phyloP scores from a whole-genome alignment of 2,329 filamentous ascomycete species.

The Colletotrichum lupini region DNA sequence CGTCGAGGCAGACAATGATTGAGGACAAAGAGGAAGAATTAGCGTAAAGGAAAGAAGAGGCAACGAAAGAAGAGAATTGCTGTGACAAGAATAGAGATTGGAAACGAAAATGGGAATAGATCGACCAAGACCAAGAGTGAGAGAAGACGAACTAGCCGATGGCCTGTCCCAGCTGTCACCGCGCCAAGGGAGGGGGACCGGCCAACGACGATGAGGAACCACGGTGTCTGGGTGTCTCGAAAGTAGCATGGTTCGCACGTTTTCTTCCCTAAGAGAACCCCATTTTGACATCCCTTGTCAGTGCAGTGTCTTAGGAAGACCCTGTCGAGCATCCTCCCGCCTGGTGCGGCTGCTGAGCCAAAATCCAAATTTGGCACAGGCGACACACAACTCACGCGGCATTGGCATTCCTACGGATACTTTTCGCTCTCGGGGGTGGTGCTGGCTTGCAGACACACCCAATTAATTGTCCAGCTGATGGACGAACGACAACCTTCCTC shows the following conservation, averaged over 20 bases:
- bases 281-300: background rate
- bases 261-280: background rate
- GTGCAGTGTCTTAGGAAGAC: background rate
- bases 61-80: conserved; percentile 7
- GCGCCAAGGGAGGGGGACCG: conserved; percentile 15
- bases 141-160: conserved; percentile 24
- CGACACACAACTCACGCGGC: background rate
- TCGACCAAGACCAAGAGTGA: background rate
- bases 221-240: conserved; percentile 32
- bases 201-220: conserved; percentile 17
- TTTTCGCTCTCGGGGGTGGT: background rate
- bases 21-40: conserved; percentile 16
- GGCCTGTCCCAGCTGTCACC: conserved; percentile 24
- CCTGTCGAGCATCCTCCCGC: background rate
- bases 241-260: conserved; percentile 26
- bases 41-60: conserved; percentile 3
- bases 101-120: conserved; percentile 18
- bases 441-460: background rate
- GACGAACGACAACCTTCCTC: background rate
- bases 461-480: background rate
- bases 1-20: conserved; percentile 28
- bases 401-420: background rate
- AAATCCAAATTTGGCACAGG: conserved; percentile 15
- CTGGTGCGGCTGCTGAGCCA: conserved; percentile 15
- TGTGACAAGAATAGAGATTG: conserved; percentile 20